A percentile compares a stretch with the other conserved stretches of the same genome.
phyloP scores from a whole-genome alignment of 2,329 filamentous ascomycete genomes.

The Pseudogymnoascus sp. region DNA sequence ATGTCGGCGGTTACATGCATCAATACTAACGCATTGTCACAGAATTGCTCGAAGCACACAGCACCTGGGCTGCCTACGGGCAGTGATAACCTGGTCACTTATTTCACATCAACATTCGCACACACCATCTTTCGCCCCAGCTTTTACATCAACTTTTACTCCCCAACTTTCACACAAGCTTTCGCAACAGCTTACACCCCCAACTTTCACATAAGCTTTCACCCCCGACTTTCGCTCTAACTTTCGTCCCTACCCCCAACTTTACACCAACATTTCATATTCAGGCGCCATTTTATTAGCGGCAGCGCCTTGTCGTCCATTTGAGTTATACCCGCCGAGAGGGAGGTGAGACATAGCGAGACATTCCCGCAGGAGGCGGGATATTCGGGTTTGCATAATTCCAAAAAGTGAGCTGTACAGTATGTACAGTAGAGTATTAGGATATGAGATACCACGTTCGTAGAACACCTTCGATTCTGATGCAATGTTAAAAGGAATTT shows the following conservation, averaged over 20 bases:
- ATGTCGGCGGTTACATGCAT: background rate
- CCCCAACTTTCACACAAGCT: background rate
- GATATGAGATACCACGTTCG: slow-evolving; percentile 8
- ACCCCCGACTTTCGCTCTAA: background rate
- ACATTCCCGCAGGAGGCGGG: slow-evolving; percentile 1
- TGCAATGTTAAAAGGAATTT: background rate
- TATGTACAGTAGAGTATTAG: slow-evolving; percentile 8
- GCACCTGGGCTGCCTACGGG: slow-evolving; percentile 20
- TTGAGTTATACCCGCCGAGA: slow-evolving; percentile 7
- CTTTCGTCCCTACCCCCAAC: background rate
- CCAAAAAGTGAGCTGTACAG: slow-evolving; percentile 3
- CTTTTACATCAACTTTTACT: background rate
- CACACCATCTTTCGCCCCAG: background rate
- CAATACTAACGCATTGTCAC: slow-evolving; percentile 13
- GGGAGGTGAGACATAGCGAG: slow-evolving; percentile 6
- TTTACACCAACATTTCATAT: slow-evolving; percentile 4
- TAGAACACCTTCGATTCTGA: slow-evolving; percentile 7
- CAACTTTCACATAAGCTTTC: background rate
- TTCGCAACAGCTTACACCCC: background rate
- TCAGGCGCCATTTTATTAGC: slow-evolving; percentile 7
- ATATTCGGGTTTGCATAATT: slow-evolving; percentile 6
- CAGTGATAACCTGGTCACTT: slow-evolving; percentile 12
- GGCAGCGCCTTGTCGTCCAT: slow-evolving; percentile 1
- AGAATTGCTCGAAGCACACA: slow-evolving; percentile 25
- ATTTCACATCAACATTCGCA: background rate